phyloP scores from a whole-genome alignment of 495 filamentous ascomycete genomes.

The Penicillium chermesinum region DNA sequence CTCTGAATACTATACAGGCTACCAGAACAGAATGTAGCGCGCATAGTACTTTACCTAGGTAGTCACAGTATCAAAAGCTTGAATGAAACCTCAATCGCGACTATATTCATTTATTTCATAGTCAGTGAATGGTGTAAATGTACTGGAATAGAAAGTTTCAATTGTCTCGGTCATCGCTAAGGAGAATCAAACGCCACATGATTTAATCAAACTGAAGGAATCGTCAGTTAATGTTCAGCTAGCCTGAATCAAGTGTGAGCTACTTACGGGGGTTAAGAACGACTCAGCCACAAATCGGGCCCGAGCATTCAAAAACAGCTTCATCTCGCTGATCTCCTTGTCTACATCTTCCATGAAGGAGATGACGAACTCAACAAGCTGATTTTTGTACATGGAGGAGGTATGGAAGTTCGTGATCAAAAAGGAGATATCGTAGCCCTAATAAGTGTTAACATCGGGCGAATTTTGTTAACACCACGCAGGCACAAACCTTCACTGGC shows the following conservation, averaged over 20 bases:
- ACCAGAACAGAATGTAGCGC: no score
- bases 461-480: constrained; percentile 9
- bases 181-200: constrained; percentile 11
- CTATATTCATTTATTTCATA: no score
- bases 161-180: not conserved
- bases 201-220: constrained; percentile 37
- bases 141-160: not conserved
- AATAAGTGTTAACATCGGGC: constrained; percentile 11
- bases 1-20: no score
- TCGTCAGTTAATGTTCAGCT: constrained; percentile 4
- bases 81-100: no score
- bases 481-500: constrained; percentile 69
- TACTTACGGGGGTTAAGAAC: constrained; percentile 86
- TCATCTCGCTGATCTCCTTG: constrained; percentile 99
- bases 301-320: constrained; percentile 96
- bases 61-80: no score
- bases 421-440: constrained; percentile 99
- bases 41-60: no score
- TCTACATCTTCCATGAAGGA: constrained; percentile 92
- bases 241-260: not conserved
- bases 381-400: constrained; percentile 96
- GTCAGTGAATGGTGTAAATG: no score
- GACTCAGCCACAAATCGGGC: constrained; percentile 98
- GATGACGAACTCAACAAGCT: constrained; percentile 97
- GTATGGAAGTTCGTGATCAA: constrained; percentile 98